These are phyloP conservation scores for Taxawa tesnikishii DNA, from an alignment of 2,329 filamentous ascomycete species.

Conservation along the genomic window DNA sequence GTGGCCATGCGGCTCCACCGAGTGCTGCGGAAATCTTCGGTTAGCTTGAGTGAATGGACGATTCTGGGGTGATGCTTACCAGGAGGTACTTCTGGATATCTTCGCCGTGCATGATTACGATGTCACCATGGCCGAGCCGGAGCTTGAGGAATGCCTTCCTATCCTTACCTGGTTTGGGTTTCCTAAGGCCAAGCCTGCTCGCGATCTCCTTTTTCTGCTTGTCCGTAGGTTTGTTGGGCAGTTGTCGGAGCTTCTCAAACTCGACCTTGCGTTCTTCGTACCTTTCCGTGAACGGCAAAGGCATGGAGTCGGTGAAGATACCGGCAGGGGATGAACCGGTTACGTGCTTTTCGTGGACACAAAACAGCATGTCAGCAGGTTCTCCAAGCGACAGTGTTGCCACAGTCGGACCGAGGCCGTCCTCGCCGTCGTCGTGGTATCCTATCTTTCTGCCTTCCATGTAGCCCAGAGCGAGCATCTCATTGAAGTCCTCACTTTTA, in stretches of 20 bases:
- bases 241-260: slow-evolving; percentile 17
- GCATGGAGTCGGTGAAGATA: slow-evolving; percentile 15
- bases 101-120: slow-evolving; percentile 51
- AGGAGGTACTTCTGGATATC: slow-evolving; percentile 49
- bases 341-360: slow-evolving; percentile 41
- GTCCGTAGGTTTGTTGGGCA: too few species aligned
- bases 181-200: slow-evolving; percentile 20
- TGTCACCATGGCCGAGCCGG: slow-evolving; percentile 48
- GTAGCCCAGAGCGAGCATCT: slow-evolving; percentile 51
- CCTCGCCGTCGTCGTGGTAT: slow-evolving; percentile 57
- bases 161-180: slow-evolving; percentile 18
- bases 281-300: slow-evolving; percentile 16
- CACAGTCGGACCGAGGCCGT: slow-evolving; percentile 48
- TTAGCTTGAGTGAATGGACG: too few species aligned
- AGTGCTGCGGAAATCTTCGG: slow-evolving; percentile 28
- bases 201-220: too few species aligned
- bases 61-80: too few species aligned
- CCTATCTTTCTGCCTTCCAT: slow-evolving; percentile 48
- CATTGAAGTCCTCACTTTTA: slow-evolving; percentile 42
- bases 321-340: too few species aligned
- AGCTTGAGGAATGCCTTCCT: slow-evolving; percentile 30
- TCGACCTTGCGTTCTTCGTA: slow-evolving; percentile 22
- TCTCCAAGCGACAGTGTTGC: slow-evolving; percentile 50
- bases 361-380: slow-evolving; percentile 45
- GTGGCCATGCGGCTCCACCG: slow-evolving; percentile 37